Base-by-base conservation (phyloP, 2,329 filamentous ascomycete genomes). In the Aspergillus arachidicola region DNA sequence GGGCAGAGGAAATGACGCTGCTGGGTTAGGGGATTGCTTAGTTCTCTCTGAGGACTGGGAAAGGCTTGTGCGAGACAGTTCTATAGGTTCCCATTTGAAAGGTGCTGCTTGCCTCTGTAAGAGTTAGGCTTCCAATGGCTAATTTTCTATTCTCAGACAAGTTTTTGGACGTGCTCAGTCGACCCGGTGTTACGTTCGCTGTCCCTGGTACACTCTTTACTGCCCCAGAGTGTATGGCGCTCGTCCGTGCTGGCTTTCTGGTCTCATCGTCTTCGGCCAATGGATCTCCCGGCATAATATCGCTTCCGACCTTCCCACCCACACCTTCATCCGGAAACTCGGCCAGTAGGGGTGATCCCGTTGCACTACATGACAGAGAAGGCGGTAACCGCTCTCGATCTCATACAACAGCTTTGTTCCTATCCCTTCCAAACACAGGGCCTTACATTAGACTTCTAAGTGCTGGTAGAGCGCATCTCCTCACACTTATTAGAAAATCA, bases 351-450 rank as follows among this genome's bases (percentile, higher is more conserved):
- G 69, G 60, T 45, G 67, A 66, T 55, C 50, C 30, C 10, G 36
- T 58, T 60, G 50, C 38, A 34, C 14, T 16, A 4, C 5, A n/a
- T 43, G 32, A 34, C 11, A 9, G 7, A 12, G 57, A 45, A 51
- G 28, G 41, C 16, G 32, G 23, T 23, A 43, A 45, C 36, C 61
- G 48, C 36, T 48, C 65, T 16, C 67, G 64, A 34, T 72, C 70
- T 41, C 64, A 70, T 53, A 72, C 73, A 12, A 72, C 72, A 28
- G 73, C 78, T 16, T 72, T 82, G 69, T 83, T 85, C 65, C 80
- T 89, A 56, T 85, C 85, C 2, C 77, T 89, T 0, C 87, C 87
- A 1, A 84, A 84, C 58, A 87, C 84, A 2, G 87, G 87, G 1
- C 80, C 84, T 0, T 88, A 88, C 69, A 81, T 89, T 56, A 83